Evolutionary conservation across 2,329 filamentous ascomycete genomes (phyloP), one percentile per base, ranked within the genome.

Genomic region (Waltergamsia citrina): DNA sequence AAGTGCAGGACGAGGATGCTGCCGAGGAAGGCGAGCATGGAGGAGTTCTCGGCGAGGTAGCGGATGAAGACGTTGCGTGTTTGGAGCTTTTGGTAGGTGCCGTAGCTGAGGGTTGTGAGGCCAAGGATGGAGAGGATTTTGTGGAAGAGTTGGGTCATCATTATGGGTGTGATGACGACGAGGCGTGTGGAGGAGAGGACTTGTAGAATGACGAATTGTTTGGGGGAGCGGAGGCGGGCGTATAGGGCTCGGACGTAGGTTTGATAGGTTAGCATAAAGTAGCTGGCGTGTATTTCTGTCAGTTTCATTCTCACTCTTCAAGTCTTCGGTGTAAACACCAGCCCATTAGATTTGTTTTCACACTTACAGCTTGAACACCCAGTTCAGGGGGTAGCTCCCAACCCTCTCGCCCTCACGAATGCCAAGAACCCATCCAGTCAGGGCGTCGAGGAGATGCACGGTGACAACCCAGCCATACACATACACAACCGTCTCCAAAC

Each of bases 391-490:
- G 46, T 82, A 82, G 49, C 74, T 80, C 25, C 77, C 76, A 2
- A 82, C 78, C 21, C 77, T 63, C 49, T 81, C 73, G 31, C 78
- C 77, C 43, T 81, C 73, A 34, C 69, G 72, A 25, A 72, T 76
- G 29, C 78, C 77, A 25, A 82, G 53, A 31, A 81, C 78, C 73
- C 74, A 82, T 2, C 74, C 77, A 0, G 76, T 79, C 37, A 80
- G 55, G 3, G 67, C 70, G 47, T 82, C 78, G 7, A 82, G 59
- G 17, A 81, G 53, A 40, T 81, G 72, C 7, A 82, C 75, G 2
- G 76, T 81, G 20, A 69, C 62, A 8, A 81, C 74, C 78, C 78
- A 82, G 32, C 74, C 78, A 50, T 81, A 82, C 32, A 82, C 78
- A 47, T 82, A 82, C 9, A 79, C 63, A 34, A 82, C 71, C 0